Percentiles rank a stretch among this genome's conserved stretches.
Evolutionary conservation across 148 eudicot genomes (phyloP).

Genomic region (Heliosperma pusillum): DNA sequence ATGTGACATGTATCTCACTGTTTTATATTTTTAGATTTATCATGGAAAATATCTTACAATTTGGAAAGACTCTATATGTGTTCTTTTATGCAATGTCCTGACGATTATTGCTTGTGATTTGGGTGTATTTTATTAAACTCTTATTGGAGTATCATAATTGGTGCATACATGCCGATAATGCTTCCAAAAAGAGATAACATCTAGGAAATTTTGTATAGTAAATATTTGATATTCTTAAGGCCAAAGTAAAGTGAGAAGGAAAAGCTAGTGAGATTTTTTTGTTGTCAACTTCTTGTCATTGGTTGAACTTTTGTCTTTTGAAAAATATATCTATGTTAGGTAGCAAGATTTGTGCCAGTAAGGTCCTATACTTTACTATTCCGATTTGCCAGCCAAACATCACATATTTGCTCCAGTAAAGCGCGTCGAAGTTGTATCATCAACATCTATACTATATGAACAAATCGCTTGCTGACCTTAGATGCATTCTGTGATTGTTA

Average conservation of each 20-base stretch:
- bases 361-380: not conserved
- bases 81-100: not conserved
- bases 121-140: not conserved
- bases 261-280: not conserved
- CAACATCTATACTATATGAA: not conserved
- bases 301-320: slow-evolving; percentile 9
- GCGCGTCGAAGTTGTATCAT: not conserved
- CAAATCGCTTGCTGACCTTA: not conserved
- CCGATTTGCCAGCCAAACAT: not conserved
- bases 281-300: slow-evolving; percentile 1
- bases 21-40: not conserved
- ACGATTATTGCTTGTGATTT: not conserved
- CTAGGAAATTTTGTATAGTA: not conserved
- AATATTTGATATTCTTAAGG: not conserved
- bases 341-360: not conserved
- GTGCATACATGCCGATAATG: not conserved
- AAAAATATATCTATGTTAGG: not conserved
- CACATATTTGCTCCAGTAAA: not conserved
- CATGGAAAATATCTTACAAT: not conserved
- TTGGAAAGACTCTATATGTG: not conserved
- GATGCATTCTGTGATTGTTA: not conserved
- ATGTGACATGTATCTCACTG: not conserved
- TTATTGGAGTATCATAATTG: not conserved
- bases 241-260: not conserved
- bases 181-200: not conserved